Evolutionary conservation across 2,329 filamentous ascomycete genomes (phyloP).

Genomic region (Ciborinia camelliae): DNA sequence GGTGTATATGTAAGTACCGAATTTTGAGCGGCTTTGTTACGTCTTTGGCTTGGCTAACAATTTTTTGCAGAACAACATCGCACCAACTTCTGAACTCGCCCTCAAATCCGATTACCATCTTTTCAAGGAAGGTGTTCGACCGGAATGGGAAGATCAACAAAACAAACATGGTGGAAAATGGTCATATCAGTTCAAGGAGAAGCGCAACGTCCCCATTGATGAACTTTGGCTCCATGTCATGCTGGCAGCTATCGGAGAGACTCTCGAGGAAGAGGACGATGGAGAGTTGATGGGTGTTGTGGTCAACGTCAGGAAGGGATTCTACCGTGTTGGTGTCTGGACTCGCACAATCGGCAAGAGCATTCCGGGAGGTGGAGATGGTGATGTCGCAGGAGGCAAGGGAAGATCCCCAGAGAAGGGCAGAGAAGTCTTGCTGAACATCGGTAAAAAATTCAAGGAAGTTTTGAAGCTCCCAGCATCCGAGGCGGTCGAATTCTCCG

Average conservation of each 20-base stretch:
- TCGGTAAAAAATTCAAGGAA: constrained; percentile 90
- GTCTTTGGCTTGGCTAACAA: constrained; percentile 20
- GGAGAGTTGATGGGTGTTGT: constrained; percentile 99
- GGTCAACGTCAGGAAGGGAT: constrained; percentile 96
- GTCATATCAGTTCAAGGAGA: constrained; percentile 98
- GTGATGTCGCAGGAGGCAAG: constrained; percentile 71
- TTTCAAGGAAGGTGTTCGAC: constrained; percentile 95
- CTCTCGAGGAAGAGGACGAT: constrained; percentile 93
- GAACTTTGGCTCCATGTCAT: constrained; percentile 96
- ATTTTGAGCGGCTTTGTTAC: neutral
- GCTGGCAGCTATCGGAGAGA: constrained; percentile 95
- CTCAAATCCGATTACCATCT: constrained; percentile 99
- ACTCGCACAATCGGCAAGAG: constrained; percentile 89
- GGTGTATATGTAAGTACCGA: constrained; percentile 81
- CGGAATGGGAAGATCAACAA: constrained; percentile 97
- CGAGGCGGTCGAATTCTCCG: constrained; percentile 89
- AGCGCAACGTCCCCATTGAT: constrained; percentile 86
- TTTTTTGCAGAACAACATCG: constrained; percentile 84
- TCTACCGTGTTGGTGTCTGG: constrained; percentile 97
- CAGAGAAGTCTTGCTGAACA: constrained; percentile 76
- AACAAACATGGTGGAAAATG: constrained; percentile 99
- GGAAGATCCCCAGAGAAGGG: constrained; percentile 77
- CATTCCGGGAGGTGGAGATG: constrained; percentile 71
- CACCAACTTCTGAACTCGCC: constrained; percentile 88
- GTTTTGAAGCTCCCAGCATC: constrained; percentile 73